phyloP scores from a whole-genome alignment of 192 early-diverging fungal genomes.

The Backusella westeae region DNA sequence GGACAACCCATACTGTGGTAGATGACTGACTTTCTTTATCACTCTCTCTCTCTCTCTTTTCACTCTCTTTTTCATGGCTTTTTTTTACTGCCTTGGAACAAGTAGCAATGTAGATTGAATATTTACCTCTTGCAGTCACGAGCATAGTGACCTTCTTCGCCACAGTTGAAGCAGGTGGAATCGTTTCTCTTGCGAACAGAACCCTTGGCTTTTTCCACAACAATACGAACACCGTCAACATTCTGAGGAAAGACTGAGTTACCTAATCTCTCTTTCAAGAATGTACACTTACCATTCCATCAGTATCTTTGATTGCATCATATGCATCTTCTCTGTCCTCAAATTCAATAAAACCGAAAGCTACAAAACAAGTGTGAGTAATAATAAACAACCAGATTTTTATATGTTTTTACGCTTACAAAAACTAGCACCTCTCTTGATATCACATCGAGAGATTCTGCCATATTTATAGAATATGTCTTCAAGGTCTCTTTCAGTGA shows the following conservation, averaged over 20 bases:
- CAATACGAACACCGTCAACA: slow-evolving; percentile 20
- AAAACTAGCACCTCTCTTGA: slow-evolving; percentile 20
- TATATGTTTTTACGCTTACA: neutral
- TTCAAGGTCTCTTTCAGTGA: slow-evolving; percentile 39
- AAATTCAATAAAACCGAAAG: slow-evolving; percentile 52
- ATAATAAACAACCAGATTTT: neutral
- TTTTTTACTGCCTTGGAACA: neutral
- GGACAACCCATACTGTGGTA: slow-evolving; percentile 1
- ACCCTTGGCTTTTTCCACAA: slow-evolving; percentile 28
- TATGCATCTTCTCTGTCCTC: slow-evolving; percentile 47
- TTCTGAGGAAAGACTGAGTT: neutral
- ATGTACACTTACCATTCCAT: slow-evolving; percentile 23
- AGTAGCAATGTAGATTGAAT: neutral
- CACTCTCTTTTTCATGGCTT: neutral
- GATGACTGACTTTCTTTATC: neutral
- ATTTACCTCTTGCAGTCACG: slow-evolving; percentile 16
- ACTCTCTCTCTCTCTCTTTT: neutral
- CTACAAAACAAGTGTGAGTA: slow-evolving; percentile 20
- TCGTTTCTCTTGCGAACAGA: slow-evolving; percentile 12
- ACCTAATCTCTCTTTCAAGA: neutral
- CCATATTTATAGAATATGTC: slow-evolving; percentile 52
- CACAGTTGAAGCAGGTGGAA: slow-evolving; percentile 19
- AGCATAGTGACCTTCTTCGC: slow-evolving; percentile 20
- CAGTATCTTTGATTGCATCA: slow-evolving; percentile 29
- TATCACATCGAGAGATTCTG: slow-evolving; percentile 36